Evolutionary conservation across 1,284 basidiomycete genomes (phyloP).

Genomic region (Ceratobasidium theobromae): DNA sequence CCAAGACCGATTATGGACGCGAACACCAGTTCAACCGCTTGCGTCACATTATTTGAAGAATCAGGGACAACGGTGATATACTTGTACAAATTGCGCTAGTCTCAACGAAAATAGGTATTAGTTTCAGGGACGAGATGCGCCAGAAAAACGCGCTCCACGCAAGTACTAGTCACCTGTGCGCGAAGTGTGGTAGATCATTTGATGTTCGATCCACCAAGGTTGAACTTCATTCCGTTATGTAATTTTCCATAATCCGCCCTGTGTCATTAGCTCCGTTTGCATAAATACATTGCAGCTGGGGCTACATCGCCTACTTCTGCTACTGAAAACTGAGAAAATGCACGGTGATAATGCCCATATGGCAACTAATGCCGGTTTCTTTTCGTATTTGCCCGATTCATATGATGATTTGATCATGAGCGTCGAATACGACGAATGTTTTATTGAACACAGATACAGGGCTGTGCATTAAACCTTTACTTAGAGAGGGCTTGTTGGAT

Average conservation of each 20-base stretch:
- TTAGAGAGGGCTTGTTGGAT: slow-evolving; percentile 76
- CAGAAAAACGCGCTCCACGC: too few species aligned
- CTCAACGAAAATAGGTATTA: neutral
- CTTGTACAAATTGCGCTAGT: neutral
- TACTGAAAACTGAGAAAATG: too few species aligned
- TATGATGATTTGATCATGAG: neutral
- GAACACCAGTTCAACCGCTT: neutral
- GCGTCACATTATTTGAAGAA: neutral
- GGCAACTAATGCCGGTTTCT: neutral
- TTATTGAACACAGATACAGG: slow-evolving; percentile 13
- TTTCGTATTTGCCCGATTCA: slow-evolving; percentile 27
- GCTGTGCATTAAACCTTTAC: slow-evolving; percentile 7
- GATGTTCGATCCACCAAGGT: neutral
- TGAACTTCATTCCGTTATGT: neutral
- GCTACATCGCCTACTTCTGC: too few species aligned
- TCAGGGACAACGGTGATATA: slow-evolving; percentile 11
- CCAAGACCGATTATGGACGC: too few species aligned
- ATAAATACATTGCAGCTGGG: too few species aligned
- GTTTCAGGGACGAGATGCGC: neutral
- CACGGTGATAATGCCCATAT: too few species aligned
- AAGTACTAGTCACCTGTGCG: too few species aligned
- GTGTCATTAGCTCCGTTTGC: too few species aligned
- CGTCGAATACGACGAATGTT: slow-evolving; percentile 1
- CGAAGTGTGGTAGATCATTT: neutral
- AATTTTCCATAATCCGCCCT: too few species aligned